Evolutionary conservation across 345 rosid species (phyloP), one percentile per base, ranked within the genome.

Genomic region (Eucalyptus globulus): DNA sequence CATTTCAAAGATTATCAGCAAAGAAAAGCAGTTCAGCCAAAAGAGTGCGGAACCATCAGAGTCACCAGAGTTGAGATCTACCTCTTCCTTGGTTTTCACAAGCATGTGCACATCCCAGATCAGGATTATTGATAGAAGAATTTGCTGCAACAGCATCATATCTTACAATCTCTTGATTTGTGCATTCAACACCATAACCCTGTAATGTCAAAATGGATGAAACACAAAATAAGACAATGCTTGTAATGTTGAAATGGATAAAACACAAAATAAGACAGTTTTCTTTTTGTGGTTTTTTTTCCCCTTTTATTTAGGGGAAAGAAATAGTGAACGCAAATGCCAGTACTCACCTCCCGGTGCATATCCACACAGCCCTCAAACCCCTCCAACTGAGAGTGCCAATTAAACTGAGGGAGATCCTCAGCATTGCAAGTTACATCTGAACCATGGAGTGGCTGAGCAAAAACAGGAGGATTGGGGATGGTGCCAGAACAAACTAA

Each of bases 351-450:
- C 83, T 72, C 83, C 83, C 1, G 29, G 47, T 2, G 44, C 26
- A 37, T 40, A 11, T 40, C 47, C 45, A 76, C 83, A 40, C 24
- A 6, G 83, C 47, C 27, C 2, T 72, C 45, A 40, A 76, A 19
- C 45, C 0, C 45, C 14, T 1, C 9, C 5, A 0, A 21, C 5
- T 21, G 47, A 76, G 14, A 27, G 83, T 1, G 1, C 83, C 0
- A 0, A 2, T 26, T 19, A 2, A 6, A 76, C 47, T 0, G 1
- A 76, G 27, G 83, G 83, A 19, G 0, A 37, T 37, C 45, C 83
- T 37, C 83, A 72, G 83, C 45, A 37, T 21, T 0, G 8, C 4
- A 0, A 6, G 83, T 76, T 0, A 3, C 15, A 6, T 40, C 85
- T 6, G 85, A 6, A 40, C 3, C 47, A 37, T 4, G 85, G 85